Conservation (phyloP, 306 rosid species). For the Cicer pinnatifidum region DNA sequence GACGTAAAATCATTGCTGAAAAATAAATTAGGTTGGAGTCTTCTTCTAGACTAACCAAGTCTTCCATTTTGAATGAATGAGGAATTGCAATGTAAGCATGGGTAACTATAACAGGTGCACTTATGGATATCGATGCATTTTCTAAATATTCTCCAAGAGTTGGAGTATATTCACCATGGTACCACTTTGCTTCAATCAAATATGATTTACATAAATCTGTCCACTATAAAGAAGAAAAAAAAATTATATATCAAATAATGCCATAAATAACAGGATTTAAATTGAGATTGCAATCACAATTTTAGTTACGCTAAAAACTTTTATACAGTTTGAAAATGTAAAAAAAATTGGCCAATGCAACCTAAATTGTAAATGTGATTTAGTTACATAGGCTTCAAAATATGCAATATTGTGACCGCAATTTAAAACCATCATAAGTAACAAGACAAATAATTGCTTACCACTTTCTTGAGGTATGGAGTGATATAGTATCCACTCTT, state of each 20-base stretch:
- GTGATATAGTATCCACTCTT: not conserved
- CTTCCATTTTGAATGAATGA: constrained; percentile 19
- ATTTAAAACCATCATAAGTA: no score
- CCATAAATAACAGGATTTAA: no score
- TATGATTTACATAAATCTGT: not conserved
- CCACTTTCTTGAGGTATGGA: not conserved
- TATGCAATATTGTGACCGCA: no score
- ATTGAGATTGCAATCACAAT: no score
- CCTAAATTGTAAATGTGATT: no score
- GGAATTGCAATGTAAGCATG: not conserved
- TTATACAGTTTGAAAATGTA: no score
- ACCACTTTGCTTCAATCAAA: constrained; percentile 6
- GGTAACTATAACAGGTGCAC: no score
- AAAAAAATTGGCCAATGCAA: no score
- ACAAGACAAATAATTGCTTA: not conserved
- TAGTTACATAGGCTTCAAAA: no score
- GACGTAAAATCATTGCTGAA: not conserved
- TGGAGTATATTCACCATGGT: not conserved
- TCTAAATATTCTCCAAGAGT: not conserved
- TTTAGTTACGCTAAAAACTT: no score
- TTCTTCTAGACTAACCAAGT: not conserved
- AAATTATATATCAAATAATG: no score
- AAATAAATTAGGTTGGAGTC: not conserved
- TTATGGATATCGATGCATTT: no score
- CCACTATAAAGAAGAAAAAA: not conserved